phyloP scores from a whole-genome alignment of 495 filamentous ascomycete genomes.

The Durotheca rogersii region DNA sequence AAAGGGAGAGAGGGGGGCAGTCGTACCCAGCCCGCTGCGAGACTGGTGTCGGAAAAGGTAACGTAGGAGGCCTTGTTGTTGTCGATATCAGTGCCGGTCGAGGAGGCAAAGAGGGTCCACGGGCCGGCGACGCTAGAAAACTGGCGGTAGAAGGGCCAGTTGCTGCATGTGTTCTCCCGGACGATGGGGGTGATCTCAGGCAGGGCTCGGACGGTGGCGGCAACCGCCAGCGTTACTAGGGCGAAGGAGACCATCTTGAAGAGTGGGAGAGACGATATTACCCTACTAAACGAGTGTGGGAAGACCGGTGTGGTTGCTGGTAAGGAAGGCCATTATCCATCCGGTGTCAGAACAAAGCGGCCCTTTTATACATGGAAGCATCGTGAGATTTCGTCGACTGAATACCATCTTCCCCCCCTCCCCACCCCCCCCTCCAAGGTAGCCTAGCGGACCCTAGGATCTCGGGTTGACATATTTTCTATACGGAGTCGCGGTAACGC shows the following conservation, averaged over 20 bases:
- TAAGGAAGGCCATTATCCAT: no score
- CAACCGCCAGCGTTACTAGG: constrained; percentile 8
- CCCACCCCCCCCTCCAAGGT: no score
- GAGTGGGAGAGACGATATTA: neutral
- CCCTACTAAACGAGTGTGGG: neutral
- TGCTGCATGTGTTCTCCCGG: constrained; percentile 28
- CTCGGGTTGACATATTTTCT: no score
- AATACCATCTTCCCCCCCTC: no score
- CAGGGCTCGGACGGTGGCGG: constrained; percentile 10
- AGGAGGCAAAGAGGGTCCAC: constrained; percentile 22
- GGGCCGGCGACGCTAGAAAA: constrained; percentile 19
- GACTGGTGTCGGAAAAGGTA: constrained; percentile 4
- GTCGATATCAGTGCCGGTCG: constrained; percentile 22
- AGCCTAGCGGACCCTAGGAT: no score
- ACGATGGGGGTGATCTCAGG: constrained; percentile 18
- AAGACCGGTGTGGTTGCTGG: no score
- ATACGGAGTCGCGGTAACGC: no score
- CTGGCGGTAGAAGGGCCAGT: constrained; percentile 28
- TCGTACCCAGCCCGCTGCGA: constrained; percentile 20
- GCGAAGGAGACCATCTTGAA: constrained; percentile 13
- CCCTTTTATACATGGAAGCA: constrained; percentile 19
- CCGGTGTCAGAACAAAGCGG: neutral
- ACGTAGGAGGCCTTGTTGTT: constrained; percentile 18
- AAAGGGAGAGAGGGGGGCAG: neutral
- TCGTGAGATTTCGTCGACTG: constrained; percentile 13